Evolutionary conservation across 2,329 filamentous ascomycete genomes (phyloP), one percentile per base, ranked within the genome.

Genomic region (Sclerotinia sclerotiorum): DNA sequence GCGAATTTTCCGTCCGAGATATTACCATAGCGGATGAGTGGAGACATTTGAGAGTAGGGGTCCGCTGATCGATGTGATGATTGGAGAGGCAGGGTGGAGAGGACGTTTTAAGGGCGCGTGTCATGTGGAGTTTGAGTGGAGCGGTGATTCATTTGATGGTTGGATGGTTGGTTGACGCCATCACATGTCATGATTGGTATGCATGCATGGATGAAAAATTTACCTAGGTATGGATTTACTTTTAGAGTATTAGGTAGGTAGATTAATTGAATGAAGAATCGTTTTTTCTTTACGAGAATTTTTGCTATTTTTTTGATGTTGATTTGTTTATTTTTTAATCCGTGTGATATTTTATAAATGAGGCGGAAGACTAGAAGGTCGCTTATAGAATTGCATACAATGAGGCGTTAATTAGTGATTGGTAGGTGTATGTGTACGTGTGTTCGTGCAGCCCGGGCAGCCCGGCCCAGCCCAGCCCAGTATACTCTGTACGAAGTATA

Each of bases 21-120:
- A 51, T 39, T 29, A 27, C 58, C 58, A 61, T 49, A 15, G 58
- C 44, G 29, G 29, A 13, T 13, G 44, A 49, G 19, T 56, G 54
- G 58, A 61, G 44, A 11, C 13, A 15, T 46, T 17, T 8, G 1
- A 6, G 29, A 49, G 27, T 42, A 61, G 19, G 58, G 58, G 17
- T 35, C 21, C 19, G 32, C 48, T 48, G 44, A 44, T 49, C 42
- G 42, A 27, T 49, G 58, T 44, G 44, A 10, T 49, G 27, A 61
- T 61, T 61, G 58, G 58, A 61, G 58, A 49, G 27, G 35, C 35
- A n/a, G n/a, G 35, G 55, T 58, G 55, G 55, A n/a, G 55, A 29
- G 55, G 55, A 17, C 35, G 17, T 56, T 39, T 58, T 27, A 44
- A 35, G 42, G 27, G 57, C 42, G 27, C 57, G 19, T 61, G 57